A percentile compares a stretch with the other conserved stretches of the same genome.
These are phyloP conservation scores for Apostasia shenzhenica DNA, from an alignment of 106 monocot species.

Conservation along the genomic window DNA sequence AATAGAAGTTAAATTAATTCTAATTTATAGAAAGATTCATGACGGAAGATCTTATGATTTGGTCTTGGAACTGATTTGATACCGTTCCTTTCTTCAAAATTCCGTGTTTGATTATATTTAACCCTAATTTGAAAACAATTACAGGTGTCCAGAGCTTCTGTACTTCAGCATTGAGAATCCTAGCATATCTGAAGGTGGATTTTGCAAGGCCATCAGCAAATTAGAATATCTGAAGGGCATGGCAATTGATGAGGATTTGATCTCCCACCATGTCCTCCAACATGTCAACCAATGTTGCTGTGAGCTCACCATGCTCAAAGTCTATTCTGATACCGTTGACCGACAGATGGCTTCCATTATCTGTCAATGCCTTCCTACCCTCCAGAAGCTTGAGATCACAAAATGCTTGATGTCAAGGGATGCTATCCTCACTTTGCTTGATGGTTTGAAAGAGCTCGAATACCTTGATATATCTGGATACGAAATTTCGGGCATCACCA, in stretches of 20 bases:
- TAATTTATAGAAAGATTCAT: too few relatives aligned
- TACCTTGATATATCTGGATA: slow-evolving; percentile 64
- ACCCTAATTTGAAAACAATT: not conserved
- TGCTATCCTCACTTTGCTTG: slow-evolving; percentile 37
- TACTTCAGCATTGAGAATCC: slow-evolving; percentile 48
- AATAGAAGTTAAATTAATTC: too few relatives aligned
- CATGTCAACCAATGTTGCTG: slow-evolving; percentile 21
- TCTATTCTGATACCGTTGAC: slow-evolving; percentile 32
- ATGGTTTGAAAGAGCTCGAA: slow-evolving; percentile 47
- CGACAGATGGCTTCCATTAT: slow-evolving; percentile 28
- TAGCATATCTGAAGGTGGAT: slow-evolving; percentile 14
- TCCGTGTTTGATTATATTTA: too few relatives aligned
- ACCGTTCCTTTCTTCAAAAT: too few relatives aligned
- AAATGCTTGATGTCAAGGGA: slow-evolving; percentile 17
- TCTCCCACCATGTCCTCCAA: slow-evolving; percentile 25
- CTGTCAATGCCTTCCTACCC: slow-evolving; percentile 32
- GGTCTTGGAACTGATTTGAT: too few relatives aligned
- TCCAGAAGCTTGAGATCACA: slow-evolving; percentile 42
- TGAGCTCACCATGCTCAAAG: slow-evolving; percentile 26
- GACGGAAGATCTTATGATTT: too few relatives aligned
- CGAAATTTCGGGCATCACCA: slow-evolving; percentile 26
- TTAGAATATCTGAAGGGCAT: slow-evolving; percentile 42
- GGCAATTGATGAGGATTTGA: slow-evolving; percentile 34
- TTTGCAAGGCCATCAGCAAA: slow-evolving; percentile 38
- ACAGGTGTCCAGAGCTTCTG: slow-evolving; percentile 44